A percentile compares a stretch with the other conserved stretches of the same genome.
Conservation (phyloP, 768 basidiomycete species). For the Sarcomyxa edulis region DNA sequence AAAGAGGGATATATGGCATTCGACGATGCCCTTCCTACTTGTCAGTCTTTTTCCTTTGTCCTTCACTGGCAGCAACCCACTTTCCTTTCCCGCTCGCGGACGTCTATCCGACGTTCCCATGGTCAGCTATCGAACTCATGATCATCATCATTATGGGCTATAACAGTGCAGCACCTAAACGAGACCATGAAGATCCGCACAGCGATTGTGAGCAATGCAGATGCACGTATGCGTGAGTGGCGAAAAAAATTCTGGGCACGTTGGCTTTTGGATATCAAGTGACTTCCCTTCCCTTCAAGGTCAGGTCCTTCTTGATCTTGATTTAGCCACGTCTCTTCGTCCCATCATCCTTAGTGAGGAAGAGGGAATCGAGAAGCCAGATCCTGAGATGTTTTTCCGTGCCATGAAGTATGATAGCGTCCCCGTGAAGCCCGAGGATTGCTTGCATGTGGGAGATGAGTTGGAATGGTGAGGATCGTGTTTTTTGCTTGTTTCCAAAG, state of each 20-base stretch:
- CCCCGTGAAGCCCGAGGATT: slow-evolving; percentile 32
- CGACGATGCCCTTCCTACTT: slow-evolving; percentile 41
- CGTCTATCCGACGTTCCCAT: slow-evolving; percentile 4
- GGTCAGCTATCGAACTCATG: too few relatives aligned
- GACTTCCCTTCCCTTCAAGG: slow-evolving; percentile 23
- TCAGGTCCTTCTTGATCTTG: slow-evolving; percentile 55
- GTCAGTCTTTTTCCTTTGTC: slow-evolving; percentile 28
- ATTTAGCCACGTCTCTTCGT: slow-evolving; percentile 39
- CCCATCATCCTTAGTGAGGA: slow-evolving; percentile 68
- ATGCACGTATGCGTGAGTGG: slow-evolving; percentile 70
- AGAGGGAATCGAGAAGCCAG: slow-evolving; percentile 66
- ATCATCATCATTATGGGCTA: too few relatives aligned
- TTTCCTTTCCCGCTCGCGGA: background rate
- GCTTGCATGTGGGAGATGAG: slow-evolving; percentile 76
- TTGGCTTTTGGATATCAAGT: slow-evolving; percentile 3
- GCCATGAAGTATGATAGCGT: slow-evolving; percentile 23
- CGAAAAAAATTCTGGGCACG: slow-evolving; percentile 14
- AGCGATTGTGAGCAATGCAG: slow-evolving; percentile 69
- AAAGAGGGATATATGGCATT: slow-evolving; percentile 63
- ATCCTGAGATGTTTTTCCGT: slow-evolving; percentile 48
- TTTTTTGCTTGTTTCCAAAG: background rate
- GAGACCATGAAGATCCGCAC: slow-evolving; percentile 38
- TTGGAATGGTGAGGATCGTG: slow-evolving; percentile 45
- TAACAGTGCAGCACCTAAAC: slow-evolving; percentile 40
- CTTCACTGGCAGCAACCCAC: background rate